These are phyloP conservation scores for Venustampulla echinocandica DNA, from an alignment of 495 filamentous ascomycete genomes.

Conservation along the genomic window DNA sequence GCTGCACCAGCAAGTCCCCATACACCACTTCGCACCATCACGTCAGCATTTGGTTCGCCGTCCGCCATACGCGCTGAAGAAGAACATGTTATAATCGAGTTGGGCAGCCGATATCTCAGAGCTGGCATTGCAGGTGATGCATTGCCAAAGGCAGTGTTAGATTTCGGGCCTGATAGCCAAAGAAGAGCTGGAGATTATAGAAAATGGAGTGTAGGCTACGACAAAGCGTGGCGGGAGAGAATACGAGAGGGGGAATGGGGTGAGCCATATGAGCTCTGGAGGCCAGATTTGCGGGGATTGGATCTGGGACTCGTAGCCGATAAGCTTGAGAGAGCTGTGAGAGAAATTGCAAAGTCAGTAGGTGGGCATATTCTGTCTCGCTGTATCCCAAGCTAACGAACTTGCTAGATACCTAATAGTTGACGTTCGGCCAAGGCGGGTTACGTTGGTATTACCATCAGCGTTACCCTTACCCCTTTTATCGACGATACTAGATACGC, in stretches of 20 bases:
- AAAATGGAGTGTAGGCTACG: slow-evolving; percentile 52
- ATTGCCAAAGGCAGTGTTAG: slow-evolving; percentile 58
- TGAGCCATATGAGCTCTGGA: slow-evolving; percentile 71
- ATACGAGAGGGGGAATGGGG: slow-evolving; percentile 52
- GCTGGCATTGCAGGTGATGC: slow-evolving; percentile 80
- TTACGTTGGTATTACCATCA: slow-evolving; percentile 66
- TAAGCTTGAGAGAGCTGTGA: slow-evolving; percentile 75
- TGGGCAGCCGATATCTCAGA: slow-evolving; percentile 70
- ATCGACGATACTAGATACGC: slow-evolving; percentile 58
- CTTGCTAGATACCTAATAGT: slow-evolving; percentile 59
- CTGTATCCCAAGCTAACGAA: slow-evolving; percentile 3
- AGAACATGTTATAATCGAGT: slow-evolving; percentile 71
- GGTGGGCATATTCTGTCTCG: not conserved
- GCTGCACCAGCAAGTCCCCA: slow-evolving; percentile 38
- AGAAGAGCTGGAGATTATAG: slow-evolving; percentile 77
- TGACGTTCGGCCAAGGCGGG: slow-evolving; percentile 62
- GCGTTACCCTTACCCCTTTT: slow-evolving; percentile 70
- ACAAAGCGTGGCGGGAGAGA: slow-evolving; percentile 34
- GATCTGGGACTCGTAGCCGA: slow-evolving; percentile 78
- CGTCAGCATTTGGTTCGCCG: slow-evolving; percentile 62
- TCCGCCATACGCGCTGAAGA: slow-evolving; percentile 73
- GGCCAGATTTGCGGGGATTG: slow-evolving; percentile 57
- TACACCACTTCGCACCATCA: slow-evolving; percentile 50
- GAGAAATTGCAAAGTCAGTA: slow-evolving; percentile 65
- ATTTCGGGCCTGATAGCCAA: slow-evolving; percentile 62